Evolutionary conservation across 495 filamentous ascomycete genomes (phyloP), one percentile per base, ranked within the genome.

Genomic region (Aspergillus nanangensis): DNA sequence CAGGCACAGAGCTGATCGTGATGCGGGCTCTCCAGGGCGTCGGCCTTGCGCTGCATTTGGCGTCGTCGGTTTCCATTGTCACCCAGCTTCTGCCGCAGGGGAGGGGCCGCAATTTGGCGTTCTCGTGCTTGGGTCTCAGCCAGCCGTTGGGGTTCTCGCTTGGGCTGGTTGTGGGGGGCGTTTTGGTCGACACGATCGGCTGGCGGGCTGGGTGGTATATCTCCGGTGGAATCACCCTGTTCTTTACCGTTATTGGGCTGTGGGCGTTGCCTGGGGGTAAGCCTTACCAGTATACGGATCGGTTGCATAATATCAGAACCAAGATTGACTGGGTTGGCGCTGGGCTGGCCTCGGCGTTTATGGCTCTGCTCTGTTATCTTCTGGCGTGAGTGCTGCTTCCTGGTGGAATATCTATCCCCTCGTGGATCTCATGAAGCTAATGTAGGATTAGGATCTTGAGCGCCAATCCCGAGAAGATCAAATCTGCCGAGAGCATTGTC

Each of bases 271-370:
- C 71, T 1, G 35, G 18, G 27, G 31, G 27, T 27, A 11, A 32
- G 14, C 8, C 35, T 2, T 21, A 24, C 31, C 33, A 27, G n/a
- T 15, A 45, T n/a, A 11, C 50, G 11, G 27, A 51, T 15, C n/a
- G 47, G 37, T 20, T 34, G 27, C 22, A 53, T 53, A 38, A 49
- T 72, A 1, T 52, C 36, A 17, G 45, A 22, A 41, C 38, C 0
- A 63, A 71, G 10, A 65, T 79, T 25, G 76, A 79, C 52, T 79
- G 74, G 75, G 42, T 75, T 17, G 75, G 73, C 2, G 65, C 58
- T 5, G 21, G 57, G 2, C 34, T 75, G 13, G 49, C 65, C 1
- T 71, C 62, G 39, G 58, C 57, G 3, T 69, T 55, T n/a, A 55
- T 78, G 24, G 70, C 55, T 3, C 29, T 74, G 43, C 48, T 76